Evolutionary conservation across 495 filamentous ascomycete genomes (phyloP).

Genomic region (Lineolata rhizophorae): DNA sequence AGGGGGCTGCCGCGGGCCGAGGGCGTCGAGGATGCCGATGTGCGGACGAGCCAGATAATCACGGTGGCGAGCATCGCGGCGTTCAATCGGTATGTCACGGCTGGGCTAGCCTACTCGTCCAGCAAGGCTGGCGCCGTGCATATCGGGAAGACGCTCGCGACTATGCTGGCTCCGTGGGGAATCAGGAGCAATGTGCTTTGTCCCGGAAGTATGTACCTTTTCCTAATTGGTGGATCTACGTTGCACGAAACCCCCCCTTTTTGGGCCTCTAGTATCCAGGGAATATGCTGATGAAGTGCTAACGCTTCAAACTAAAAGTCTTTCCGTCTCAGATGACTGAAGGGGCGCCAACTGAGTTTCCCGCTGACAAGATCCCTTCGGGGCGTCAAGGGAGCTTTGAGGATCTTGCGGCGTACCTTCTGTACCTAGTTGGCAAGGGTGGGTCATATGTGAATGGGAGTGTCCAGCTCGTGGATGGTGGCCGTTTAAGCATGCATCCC

Average conservation of each 20-base stretch:
- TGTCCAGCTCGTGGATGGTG: slow-evolving; percentile 35
- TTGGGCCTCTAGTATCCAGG: too few species aligned
- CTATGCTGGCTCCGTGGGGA: slow-evolving; percentile 13
- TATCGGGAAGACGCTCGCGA: slow-evolving; percentile 17
- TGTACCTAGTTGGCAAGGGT: slow-evolving; percentile 39
- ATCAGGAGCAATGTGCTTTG: slow-evolving; percentile 15
- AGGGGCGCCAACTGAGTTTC: slow-evolving; percentile 21
- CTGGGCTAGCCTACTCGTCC: slow-evolving; percentile 15
- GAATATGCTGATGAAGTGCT: too few species aligned
- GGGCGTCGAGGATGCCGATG: slow-evolving; percentile 7
- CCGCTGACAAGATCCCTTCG: slow-evolving; percentile 26
- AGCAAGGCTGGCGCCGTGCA: slow-evolving; percentile 15
- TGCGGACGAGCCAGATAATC: slow-evolving; percentile 15
- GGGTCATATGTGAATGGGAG: slow-evolving; percentile 36
- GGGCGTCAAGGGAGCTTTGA: slow-evolving; percentile 28
- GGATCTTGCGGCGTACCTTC: slow-evolving; percentile 38
- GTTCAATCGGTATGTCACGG: slow-evolving; percentile 11
- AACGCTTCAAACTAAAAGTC: too few species aligned
- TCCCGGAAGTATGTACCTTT: slow-evolving; percentile 7
- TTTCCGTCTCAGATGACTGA: slow-evolving; percentile 43
- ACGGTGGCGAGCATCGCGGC: slow-evolving; percentile 14
- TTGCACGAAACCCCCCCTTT: too few species aligned
- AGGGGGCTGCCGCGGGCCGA: slow-evolving; percentile 2
- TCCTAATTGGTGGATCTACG: too few species aligned
- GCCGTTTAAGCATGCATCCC: slow-evolving; percentile 27